phyloP scores from a whole-genome alignment of 2,329 filamentous ascomycete genomes.

The Beauveria sp. region DNA sequence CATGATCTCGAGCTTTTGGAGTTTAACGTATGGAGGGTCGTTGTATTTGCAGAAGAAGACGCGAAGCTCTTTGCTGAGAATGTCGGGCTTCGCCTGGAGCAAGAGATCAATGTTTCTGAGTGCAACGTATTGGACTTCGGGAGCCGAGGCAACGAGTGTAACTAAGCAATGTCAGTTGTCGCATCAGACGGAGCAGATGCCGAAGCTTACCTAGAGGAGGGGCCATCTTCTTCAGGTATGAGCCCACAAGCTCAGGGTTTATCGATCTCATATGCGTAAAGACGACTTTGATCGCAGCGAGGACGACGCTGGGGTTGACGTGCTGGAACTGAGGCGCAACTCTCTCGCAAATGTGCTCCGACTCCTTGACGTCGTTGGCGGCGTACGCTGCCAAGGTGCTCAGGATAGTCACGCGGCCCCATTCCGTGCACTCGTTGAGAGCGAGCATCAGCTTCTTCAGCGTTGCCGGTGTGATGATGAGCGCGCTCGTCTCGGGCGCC shows the following conservation, averaged over 20 bases:
- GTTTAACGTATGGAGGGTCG: slow-evolving; percentile 93
- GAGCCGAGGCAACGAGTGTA: slow-evolving; percentile 87
- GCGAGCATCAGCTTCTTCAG: slow-evolving; percentile 96
- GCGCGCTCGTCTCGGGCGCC: slow-evolving; percentile 80
- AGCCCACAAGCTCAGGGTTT: slow-evolving; percentile 67
- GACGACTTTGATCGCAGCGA: slow-evolving; percentile 96
- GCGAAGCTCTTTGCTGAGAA: slow-evolving; percentile 91
- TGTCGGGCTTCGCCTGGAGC: slow-evolving; percentile 91
- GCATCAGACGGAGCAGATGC: neutral
- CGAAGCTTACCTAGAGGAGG: slow-evolving; percentile 70
- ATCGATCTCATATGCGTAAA: slow-evolving; percentile 92
- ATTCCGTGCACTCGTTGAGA: slow-evolving; percentile 96
- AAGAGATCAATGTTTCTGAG: slow-evolving; percentile 93
- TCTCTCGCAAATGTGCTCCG: slow-evolving; percentile 95
- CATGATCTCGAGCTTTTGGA: slow-evolving; percentile 98
- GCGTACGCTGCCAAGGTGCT: slow-evolving; percentile 84
- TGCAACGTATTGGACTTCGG: slow-evolving; percentile 97
- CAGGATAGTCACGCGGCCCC: slow-evolving; percentile 91
- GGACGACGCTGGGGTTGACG: slow-evolving; percentile 91
- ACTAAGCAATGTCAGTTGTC: slow-evolving; percentile 43
- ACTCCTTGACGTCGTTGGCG: slow-evolving; percentile 82
- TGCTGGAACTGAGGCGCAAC: slow-evolving; percentile 97
- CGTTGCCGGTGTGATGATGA: slow-evolving; percentile 72
- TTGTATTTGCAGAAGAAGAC: slow-evolving; percentile 99
- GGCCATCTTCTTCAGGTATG: slow-evolving; percentile 97